Conservation (phyloP, 371 early-diverging fungal species). For the Lichtheimia corymbifera region DNA sequence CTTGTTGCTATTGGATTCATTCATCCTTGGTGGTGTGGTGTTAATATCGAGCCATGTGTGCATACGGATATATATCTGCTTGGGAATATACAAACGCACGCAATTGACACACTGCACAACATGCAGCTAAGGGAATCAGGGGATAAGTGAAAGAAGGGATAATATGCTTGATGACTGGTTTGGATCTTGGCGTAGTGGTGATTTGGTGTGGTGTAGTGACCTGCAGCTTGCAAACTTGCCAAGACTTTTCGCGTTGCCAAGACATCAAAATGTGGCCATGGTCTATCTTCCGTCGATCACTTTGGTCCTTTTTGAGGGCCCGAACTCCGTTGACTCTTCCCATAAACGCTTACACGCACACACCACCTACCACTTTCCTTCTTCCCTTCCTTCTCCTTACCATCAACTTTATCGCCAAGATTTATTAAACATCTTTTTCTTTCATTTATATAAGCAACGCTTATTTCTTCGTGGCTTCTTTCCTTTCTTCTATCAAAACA, state of each 20-base stretch:
- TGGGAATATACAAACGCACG: no score
- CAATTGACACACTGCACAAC: no score
- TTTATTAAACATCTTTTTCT: background rate
- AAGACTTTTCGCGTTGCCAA: constrained; percentile 4
- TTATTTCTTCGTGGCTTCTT: background rate
- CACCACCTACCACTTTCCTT: constrained; percentile 7
- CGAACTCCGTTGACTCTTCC: background rate
- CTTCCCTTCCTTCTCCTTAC: constrained; percentile 2
- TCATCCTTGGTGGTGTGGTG: no score
- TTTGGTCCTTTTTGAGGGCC: constrained; percentile 1
- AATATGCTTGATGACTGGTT: no score
- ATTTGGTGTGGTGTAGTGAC: background rate
- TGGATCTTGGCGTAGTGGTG: no score
- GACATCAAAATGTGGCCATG: background rate
- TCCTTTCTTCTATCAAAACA: constrained; percentile 1
- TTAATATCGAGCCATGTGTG: no score
- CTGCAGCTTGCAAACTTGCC: background rate
- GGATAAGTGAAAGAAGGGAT: no score
- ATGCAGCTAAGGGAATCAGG: no score
- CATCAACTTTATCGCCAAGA: constrained; percentile 1
- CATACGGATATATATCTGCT: no score
- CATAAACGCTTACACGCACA: constrained; percentile 3
- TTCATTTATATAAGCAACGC: background rate
- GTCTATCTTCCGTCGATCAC: constrained; percentile 1
- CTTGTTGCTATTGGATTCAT: no score